Evolutionary conservation across 2,329 filamentous ascomycete species (phyloP).

Genomic region (Botrytis paeoniae): DNA sequence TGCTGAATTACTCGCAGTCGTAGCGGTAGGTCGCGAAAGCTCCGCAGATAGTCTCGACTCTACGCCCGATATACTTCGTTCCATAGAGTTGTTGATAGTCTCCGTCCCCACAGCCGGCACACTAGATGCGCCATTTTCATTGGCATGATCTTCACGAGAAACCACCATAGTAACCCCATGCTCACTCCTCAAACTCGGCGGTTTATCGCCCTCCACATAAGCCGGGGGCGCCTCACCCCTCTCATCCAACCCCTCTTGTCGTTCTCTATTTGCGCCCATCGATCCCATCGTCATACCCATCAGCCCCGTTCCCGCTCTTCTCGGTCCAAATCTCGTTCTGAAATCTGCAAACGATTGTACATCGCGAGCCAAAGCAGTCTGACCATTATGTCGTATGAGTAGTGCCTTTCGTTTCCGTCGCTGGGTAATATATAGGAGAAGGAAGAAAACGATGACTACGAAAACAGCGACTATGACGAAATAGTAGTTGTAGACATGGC

Average conservation of each 20-base stretch:
- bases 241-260: conserved; percentile 60
- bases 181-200: conserved; percentile 29
- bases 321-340: conserved; percentile 24
- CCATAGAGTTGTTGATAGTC: not conserved
- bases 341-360: conserved; percentile 28
- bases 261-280: not conserved
- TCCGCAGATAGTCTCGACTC: conserved; percentile 12
- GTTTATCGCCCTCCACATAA: conserved; percentile 43
- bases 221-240: conserved; percentile 63
- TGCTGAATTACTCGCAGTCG: not conserved
- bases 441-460: conserved; percentile 42
- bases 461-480: conserved; percentile 50
- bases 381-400: conserved; percentile 23
- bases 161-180: conserved; percentile 7
- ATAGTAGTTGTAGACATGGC: conserved; percentile 54
- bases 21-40: not conserved
- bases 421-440: conserved; percentile 46
- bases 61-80: not conserved
- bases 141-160: not conserved
- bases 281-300: conserved; percentile 17
- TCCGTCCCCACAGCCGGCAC: not conserved
- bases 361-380: conserved; percentile 38
- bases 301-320: conserved; percentile 15
- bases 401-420: conserved; percentile 33
- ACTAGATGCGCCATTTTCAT: not conserved